Percentiles rank a stretch among this genome's conserved stretches.
Evolutionary conservation across 306 rosid species (phyloP).

Genomic region (Cercis canadensis): DNA sequence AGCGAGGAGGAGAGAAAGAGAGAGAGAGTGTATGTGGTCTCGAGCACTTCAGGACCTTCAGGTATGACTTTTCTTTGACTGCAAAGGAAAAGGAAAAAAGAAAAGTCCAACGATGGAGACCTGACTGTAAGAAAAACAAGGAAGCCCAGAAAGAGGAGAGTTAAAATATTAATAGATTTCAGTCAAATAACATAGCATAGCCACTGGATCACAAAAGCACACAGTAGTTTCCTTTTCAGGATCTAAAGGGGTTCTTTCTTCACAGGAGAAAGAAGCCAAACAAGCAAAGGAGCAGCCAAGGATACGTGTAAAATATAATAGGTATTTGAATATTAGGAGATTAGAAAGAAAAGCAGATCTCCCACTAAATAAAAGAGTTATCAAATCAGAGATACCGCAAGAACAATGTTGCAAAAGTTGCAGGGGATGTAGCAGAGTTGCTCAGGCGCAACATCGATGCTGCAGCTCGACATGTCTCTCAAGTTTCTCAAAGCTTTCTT

Average conservation of each 20-base stretch:
- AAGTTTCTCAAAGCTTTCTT: neutral
- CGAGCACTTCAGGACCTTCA: constrained; percentile 41
- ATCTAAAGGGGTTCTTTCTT: constrained; percentile 47
- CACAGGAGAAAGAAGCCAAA: constrained; percentile 31
- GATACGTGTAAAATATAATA: neutral
- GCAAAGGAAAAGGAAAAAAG: constrained; percentile 58
- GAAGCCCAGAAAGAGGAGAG: constrained; percentile 38
- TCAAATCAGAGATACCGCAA: constrained; percentile 70
- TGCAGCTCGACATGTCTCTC: constrained; percentile 77
- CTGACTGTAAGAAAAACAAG: constrained; percentile 54
- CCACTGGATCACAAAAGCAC: constrained; percentile 39
- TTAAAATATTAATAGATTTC: constrained; percentile 12
- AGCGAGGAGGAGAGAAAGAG: constrained; percentile 11
- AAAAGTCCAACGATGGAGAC: constrained; percentile 78
- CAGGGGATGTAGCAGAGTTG: constrained; percentile 99
- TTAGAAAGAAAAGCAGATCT: constrained; percentile 48
- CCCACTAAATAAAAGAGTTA: constrained; percentile 17
- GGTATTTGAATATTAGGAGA: too few species aligned
- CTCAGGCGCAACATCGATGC: constrained; percentile 78
- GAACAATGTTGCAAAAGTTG: constrained; percentile 98
- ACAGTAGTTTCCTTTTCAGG: constrained; percentile 44
- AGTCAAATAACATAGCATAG: constrained; percentile 20
- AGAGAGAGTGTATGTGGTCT: constrained; percentile 34
- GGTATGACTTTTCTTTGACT: constrained; percentile 76
- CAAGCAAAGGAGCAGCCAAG: too few species aligned